Conservation (phyloP, 2,329 filamentous ascomycete species). For the Calonectria pteridis region DNA sequence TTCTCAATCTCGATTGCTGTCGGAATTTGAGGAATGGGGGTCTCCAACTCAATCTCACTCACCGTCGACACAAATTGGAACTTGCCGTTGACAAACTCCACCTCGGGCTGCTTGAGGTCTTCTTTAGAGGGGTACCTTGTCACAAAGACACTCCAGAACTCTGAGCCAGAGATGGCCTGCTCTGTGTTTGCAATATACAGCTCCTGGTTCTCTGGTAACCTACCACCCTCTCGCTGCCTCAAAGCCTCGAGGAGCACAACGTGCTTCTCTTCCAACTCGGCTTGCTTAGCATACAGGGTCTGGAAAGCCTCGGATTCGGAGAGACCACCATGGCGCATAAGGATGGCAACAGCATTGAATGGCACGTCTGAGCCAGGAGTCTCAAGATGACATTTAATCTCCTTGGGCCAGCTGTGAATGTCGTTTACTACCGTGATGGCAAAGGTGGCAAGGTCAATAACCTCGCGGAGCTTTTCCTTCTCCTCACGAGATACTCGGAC, state of each 20-base stretch:
- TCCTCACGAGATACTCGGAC: background rate
- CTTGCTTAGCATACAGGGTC: background rate
- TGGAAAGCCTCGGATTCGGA: background rate
- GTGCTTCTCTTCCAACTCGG: background rate
- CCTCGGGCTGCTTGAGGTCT: background rate
- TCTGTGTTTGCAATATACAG: conserved; percentile 1
- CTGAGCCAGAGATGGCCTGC: background rate
- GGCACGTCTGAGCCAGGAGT: background rate
- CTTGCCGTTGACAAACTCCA: background rate
- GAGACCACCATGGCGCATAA: background rate
- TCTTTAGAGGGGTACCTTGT: background rate
- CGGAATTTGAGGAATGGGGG: background rate
- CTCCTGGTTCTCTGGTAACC: background rate
- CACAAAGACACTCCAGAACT: background rate
- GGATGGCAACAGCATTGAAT: background rate
- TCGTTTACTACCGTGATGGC: conserved; percentile 1
- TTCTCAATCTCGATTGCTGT: background rate
- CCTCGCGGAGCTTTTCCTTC: background rate
- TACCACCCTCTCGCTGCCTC: background rate
- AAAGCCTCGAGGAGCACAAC: background rate
- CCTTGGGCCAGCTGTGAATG: background rate
- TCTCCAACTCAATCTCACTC: background rate
- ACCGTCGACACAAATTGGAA: background rate
- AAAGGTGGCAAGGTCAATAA: background rate
- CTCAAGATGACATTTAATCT: background rate